Percentiles rank a stretch among this genome's conserved stretches.
These are phyloP conservation scores for Grifola frondosa DNA, from an alignment of 1,284 basidiomycete genomes.

Conservation along the genomic window DNA sequence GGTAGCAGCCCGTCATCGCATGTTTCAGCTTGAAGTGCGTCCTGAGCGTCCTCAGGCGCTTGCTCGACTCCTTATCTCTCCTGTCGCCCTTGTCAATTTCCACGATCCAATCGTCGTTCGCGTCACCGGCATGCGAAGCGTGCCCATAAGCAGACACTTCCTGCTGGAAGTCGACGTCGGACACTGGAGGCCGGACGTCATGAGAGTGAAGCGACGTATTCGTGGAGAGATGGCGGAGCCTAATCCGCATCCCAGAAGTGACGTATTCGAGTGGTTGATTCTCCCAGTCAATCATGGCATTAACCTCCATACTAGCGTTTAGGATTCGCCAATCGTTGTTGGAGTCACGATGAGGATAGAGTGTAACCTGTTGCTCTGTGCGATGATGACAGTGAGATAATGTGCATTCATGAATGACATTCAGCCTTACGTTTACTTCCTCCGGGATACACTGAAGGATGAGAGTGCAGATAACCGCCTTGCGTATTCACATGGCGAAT, in stretches of 20 bases:
- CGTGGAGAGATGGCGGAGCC: constrained; percentile 80
- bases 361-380: constrained; percentile 94
- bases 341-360: constrained; percentile 86
- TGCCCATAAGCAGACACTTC: constrained; percentile 97
- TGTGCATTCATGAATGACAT: neutral
- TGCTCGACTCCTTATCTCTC: constrained; percentile 65
- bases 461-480: constrained; percentile 97
- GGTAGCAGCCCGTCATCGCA: constrained; percentile 87
- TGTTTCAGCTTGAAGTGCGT: constrained; percentile 88
- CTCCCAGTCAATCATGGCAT: constrained; percentile 56
- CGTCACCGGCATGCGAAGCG: constrained; percentile 81
- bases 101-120: constrained; percentile 94
- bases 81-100: constrained; percentile 79
- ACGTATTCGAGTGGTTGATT: constrained; percentile 64
- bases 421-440: constrained; percentile 75
- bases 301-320: constrained; percentile 35
- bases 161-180: constrained; percentile 98
- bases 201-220: constrained; percentile 93
- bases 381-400: constrained; percentile 3
- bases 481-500: constrained; percentile 95
- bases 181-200: constrained; percentile 92
- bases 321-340: constrained; percentile 29
- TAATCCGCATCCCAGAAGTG: constrained; percentile 71
- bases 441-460: constrained; percentile 84
- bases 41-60: constrained; percentile 77